Percentiles rank a stretch among this genome's conserved stretches.
These are phyloP conservation scores for Pythium biforme DNA, from an alignment of 352 stramenopile genomes.

Conservation along the genomic window DNA sequence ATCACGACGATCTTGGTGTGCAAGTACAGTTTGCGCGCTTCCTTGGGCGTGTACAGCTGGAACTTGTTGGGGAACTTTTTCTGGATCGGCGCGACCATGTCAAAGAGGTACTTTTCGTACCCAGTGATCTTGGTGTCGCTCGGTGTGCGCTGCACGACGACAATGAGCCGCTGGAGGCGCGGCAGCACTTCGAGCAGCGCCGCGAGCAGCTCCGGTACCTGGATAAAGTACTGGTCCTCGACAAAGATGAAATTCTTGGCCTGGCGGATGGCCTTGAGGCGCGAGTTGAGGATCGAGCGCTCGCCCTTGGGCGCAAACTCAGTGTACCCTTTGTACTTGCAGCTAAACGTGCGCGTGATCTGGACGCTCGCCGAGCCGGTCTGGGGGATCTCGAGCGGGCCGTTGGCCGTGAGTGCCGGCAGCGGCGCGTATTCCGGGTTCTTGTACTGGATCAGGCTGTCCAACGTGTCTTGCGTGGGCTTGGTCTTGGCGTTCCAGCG, in stretches of 20 bases:
- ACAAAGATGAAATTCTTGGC: conserved; percentile 46
- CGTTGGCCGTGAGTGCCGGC: conserved; percentile 11
- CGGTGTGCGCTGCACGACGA: conserved; percentile 20
- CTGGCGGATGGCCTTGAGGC: conserved; percentile 35
- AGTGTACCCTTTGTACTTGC: conserved; percentile 31
- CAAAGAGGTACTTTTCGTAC: conserved; percentile 37
- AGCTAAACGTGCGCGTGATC: conserved; percentile 43
- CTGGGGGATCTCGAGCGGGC: background rate
- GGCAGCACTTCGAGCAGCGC: conserved; percentile 34
- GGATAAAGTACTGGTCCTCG: conserved; percentile 54
- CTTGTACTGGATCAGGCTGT: conserved; percentile 44
- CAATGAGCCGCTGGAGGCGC: conserved; percentile 23
- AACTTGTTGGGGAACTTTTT: conserved; percentile 25
- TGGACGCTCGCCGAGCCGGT: conserved; percentile 24
- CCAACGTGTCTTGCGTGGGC: conserved; percentile 26
- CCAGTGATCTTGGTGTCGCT: conserved; percentile 17
- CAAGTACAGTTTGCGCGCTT: conserved; percentile 20
- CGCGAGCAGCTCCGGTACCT: conserved; percentile 30
- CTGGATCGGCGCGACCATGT: conserved; percentile 27
- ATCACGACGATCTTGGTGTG: conserved; percentile 26
- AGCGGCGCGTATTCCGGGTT: conserved; percentile 30
- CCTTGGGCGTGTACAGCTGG: conserved; percentile 23
- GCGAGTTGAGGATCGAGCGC: conserved; percentile 31
- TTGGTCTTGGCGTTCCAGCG: conserved; percentile 58
- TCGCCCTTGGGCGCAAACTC: conserved; percentile 38